phyloP scores from a whole-genome alignment of 2,329 filamentous ascomycete species.

The Aspergillus phoenicis region DNA sequence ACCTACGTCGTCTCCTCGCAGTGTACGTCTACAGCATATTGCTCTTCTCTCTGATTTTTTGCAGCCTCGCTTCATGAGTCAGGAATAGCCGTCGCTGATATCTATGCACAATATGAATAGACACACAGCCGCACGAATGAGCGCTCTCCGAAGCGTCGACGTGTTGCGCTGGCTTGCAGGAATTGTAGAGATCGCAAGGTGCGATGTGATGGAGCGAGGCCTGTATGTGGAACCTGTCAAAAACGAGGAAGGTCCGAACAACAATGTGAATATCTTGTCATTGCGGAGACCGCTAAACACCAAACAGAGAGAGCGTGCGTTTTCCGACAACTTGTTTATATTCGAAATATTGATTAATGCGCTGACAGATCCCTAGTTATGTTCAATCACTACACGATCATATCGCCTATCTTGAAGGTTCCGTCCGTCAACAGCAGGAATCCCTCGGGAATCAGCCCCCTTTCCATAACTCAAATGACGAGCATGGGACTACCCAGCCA shows the following conservation, averaged over 20 bases:
- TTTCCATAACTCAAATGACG: no score
- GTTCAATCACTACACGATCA: not conserved
- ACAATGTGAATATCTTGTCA: not conserved
- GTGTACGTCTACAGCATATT: no score
- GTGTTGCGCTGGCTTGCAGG: slow-evolving; percentile 2
- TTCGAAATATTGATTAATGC: no score
- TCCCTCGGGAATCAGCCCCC: no score
- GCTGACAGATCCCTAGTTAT: no score
- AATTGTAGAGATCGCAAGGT: slow-evolving; percentile 5
- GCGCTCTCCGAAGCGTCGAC: not conserved
- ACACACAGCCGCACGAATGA: no score
- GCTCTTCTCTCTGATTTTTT: no score
- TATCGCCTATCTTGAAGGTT: slow-evolving; percentile 1
- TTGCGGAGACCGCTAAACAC: not conserved
- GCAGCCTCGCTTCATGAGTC: no score
- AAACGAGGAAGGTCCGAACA: not conserved
- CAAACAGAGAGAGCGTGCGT: slow-evolving; percentile 6
- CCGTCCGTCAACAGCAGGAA: not conserved
- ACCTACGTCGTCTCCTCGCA: no score
- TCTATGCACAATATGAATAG: no score
- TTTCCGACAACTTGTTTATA: not conserved
- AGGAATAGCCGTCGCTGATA: no score
- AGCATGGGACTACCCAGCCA: no score
- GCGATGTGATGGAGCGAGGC: slow-evolving; percentile 1
- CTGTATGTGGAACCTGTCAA: not conserved